phyloP scores from a whole-genome alignment of 106 monocot species.

The Dendrobium nobile region DNA sequence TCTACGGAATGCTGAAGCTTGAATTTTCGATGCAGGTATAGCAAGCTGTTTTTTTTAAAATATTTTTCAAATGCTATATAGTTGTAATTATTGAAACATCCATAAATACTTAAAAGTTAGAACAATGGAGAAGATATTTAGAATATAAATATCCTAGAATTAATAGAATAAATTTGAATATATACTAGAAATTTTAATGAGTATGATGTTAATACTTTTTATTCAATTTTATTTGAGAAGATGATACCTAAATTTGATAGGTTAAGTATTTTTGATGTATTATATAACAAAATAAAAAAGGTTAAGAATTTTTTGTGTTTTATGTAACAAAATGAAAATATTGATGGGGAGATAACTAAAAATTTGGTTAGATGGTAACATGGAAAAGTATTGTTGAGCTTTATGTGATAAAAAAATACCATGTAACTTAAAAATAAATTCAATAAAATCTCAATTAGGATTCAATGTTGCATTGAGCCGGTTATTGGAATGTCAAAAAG shows the following conservation, averaged over 20 bases:
- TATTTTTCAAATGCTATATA: not conserved
- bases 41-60: not conserved
- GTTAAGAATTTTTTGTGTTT: too few relatives aligned
- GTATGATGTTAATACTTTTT: not conserved
- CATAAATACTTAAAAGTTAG: not conserved
- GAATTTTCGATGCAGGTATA: conserved; percentile 3
- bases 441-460: not conserved
- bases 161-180: not conserved
- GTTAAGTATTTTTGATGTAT: too few relatives aligned
- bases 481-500: too few relatives aligned
- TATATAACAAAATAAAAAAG: too few relatives aligned
- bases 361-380: not conserved
- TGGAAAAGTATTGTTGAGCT: not conserved
- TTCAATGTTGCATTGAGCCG: not conserved
- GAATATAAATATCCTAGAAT: not conserved
- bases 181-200: not conserved
- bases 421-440: not conserved
- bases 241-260: not conserved
- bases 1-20: conserved; percentile 1
- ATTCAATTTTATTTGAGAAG: not conserved
- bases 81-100: not conserved
- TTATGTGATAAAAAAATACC: not conserved
- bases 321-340: too few relatives aligned
- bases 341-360: too few relatives aligned
- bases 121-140: not conserved